These are phyloP conservation scores for Backusella tuberculispora DNA, from an alignment of 192 early-diverging fungal species.

Conservation along the genomic window DNA sequence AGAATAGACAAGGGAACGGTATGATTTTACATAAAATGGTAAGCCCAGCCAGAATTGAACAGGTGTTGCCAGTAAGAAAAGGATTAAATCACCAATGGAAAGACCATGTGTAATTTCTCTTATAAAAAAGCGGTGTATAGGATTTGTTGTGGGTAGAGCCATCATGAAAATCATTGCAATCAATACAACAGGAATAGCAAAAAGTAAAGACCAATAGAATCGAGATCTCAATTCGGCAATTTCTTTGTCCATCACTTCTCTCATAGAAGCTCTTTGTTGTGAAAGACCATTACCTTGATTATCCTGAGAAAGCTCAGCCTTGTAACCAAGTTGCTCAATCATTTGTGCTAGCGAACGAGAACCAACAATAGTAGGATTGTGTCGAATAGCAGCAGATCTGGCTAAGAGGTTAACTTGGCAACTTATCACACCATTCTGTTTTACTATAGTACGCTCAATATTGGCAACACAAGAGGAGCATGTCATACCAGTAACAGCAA, in stretches of 20 bases:
- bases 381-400: conserved; percentile 52
- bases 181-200: conserved; percentile 71
- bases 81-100: conserved; percentile 51
- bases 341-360: conserved; percentile 61
- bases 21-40: conserved; percentile 72
- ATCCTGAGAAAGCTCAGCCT: conserved; percentile 46
- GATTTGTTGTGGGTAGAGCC: conserved; percentile 56
- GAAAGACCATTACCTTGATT: conserved; percentile 30
- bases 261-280: conserved; percentile 42
- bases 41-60: conserved; percentile 75
- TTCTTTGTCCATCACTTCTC: conserved; percentile 51
- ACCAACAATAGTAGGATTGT: conserved; percentile 58
- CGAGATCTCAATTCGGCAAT: conserved; percentile 34
- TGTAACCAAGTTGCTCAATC: conserved; percentile 66
- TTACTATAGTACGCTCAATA: conserved; percentile 69
- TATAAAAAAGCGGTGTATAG: conserved; percentile 48
- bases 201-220: conserved; percentile 57
- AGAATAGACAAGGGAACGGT: conserved; percentile 60
- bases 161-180: conserved; percentile 78
- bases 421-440: conserved; percentile 46
- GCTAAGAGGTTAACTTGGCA: conserved; percentile 58
- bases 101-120: conserved; percentile 60
- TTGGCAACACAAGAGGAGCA: conserved; percentile 78
- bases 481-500: conserved; percentile 97
- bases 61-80: conserved; percentile 67